Percentiles rank a stretch among this genome's conserved stretches.
Conservation (phyloP, 176 grass and related monocot species). For the Oryza punctata region DNA sequence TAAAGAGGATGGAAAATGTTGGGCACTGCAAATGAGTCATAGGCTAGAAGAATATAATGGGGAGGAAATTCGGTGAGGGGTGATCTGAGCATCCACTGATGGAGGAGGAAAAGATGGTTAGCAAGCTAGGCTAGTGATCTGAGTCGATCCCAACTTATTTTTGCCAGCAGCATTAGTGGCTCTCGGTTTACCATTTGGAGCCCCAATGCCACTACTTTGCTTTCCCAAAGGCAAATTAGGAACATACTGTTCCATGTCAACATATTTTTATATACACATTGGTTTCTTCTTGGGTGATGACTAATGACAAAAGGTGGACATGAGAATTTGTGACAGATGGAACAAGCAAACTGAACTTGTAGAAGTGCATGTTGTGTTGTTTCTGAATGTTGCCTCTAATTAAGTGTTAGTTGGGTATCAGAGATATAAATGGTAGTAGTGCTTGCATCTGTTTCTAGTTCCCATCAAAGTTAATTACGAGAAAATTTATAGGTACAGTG, state of each 20-base stretch:
- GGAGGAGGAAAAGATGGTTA: conserved; percentile 15
- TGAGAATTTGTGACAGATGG: conserved; percentile 42
- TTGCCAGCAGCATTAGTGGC: conserved; percentile 36
- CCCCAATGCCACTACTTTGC: conserved; percentile 13
- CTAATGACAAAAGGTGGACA: background rate
- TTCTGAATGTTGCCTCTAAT: conserved; percentile 2
- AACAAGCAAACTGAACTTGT: conserved; percentile 45
- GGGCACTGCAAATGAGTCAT: conserved; percentile 27
- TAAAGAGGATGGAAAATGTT: conserved; percentile 34
- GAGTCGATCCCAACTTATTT: conserved; percentile 54
- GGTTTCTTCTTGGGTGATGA: background rate
- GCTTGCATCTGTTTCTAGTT: conserved; percentile 4
- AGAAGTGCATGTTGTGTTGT: conserved; percentile 25
- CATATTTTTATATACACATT: background rate
- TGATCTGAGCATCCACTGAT: conserved; percentile 57
- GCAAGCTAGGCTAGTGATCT: conserved; percentile 16
- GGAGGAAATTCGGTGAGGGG: conserved; percentile 26
- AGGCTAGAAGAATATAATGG: background rate
- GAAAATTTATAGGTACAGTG: background rate
- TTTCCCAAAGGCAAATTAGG: conserved; percentile 1
- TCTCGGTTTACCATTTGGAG: conserved; percentile 36
- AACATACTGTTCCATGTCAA: conserved; percentile 40
- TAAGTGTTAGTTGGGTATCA: conserved; percentile 12
- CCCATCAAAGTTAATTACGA: background rate
- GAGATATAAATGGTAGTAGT: background rate